Evolutionary conservation across 495 filamentous ascomycete species (phyloP).

Genomic region (Podospora appendiculata): DNA sequence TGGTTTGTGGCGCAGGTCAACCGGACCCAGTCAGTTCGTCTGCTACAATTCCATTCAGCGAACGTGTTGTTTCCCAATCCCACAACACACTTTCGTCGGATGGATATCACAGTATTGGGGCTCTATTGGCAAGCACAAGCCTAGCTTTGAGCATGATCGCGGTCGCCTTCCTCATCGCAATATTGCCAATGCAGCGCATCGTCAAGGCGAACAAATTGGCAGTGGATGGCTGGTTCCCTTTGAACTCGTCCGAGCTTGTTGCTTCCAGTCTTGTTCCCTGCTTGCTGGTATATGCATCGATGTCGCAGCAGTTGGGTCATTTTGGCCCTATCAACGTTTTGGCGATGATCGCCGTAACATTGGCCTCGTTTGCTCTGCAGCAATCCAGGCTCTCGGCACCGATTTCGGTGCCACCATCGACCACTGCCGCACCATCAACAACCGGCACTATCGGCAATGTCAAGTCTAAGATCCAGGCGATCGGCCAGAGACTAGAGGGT

Average conservation of each 20-base stretch:
- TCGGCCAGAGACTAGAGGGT: not conserved
- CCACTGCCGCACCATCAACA: slow-evolving; percentile 3
- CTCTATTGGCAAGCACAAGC: no score
- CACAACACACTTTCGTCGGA: no score
- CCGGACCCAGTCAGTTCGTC: no score
- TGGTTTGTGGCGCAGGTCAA: no score
- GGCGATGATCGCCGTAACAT: slow-evolving; percentile 11
- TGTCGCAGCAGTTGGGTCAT: slow-evolving; percentile 3
- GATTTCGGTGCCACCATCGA: not conserved
- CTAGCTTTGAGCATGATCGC: not conserved
- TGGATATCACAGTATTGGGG: no score
- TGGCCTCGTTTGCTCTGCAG: slow-evolving; percentile 8
- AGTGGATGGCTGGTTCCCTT: no score
- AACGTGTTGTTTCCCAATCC: no score
- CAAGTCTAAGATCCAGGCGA: slow-evolving; percentile 17
- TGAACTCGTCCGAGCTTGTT: slow-evolving; percentile 17
- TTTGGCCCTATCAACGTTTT: slow-evolving; percentile 10
- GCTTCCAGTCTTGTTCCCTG: slow-evolving; percentile 27
- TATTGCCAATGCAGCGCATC: slow-evolving; percentile 15
- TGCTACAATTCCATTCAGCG: no score
- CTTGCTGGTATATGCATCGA: slow-evolving; percentile 14
- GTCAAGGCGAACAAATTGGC: slow-evolving; percentile 4
- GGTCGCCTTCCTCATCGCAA: slow-evolving; percentile 10
- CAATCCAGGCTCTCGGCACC: not conserved
- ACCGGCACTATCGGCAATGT: slow-evolving; percentile 13